Evolutionary conservation across 805 yeast genomes (phyloP).

Genomic region (Sugiyamaella marilandica): DNA sequence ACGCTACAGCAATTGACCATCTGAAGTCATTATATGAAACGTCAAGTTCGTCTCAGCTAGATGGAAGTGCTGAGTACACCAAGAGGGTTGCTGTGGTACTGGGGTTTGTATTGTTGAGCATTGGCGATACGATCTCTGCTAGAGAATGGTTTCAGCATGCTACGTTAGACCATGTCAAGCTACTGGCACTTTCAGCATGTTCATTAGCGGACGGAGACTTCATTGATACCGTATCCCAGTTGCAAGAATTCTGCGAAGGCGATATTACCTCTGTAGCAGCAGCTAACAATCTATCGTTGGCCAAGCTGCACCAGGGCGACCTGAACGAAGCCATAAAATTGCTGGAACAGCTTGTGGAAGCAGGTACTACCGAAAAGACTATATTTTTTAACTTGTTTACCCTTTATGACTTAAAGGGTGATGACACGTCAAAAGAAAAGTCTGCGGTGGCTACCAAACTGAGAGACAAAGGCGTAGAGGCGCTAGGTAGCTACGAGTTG

Average conservation of each 20-base stretch:
- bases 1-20: slow-evolving; percentile 30
- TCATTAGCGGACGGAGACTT: slow-evolving; percentile 28
- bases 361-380: slow-evolving; percentile 7
- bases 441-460: slow-evolving; percentile 2
- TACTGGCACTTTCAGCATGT: slow-evolving; percentile 15
- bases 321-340: slow-evolving; percentile 20
- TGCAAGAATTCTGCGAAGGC: background rate
- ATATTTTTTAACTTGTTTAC: slow-evolving; percentile 25
- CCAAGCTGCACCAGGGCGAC: slow-evolving; percentile 26
- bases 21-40: slow-evolving; percentile 19
- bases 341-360: slow-evolving; percentile 19
- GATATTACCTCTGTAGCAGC: background rate
- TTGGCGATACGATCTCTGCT: slow-evolving; percentile 31
- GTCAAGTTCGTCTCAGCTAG: background rate
- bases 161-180: background rate
- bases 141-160: slow-evolving; percentile 25
- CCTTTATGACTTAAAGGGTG: slow-evolving; percentile 26
- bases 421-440: slow-evolving; percentile 4
- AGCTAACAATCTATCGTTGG: slow-evolving; percentile 19
- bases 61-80: slow-evolving; percentile 2
- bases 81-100: slow-evolving; percentile 16
- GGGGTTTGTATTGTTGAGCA: slow-evolving; percentile 22
- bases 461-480: slow-evolving; percentile 9
- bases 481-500: slow-evolving; percentile 19
- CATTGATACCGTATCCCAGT: slow-evolving; percentile 14